Evolutionary conservation across 495 filamentous ascomycete species (phyloP), one percentile per base, ranked within the genome.

Genomic region (Talaromyces ruber): DNA sequence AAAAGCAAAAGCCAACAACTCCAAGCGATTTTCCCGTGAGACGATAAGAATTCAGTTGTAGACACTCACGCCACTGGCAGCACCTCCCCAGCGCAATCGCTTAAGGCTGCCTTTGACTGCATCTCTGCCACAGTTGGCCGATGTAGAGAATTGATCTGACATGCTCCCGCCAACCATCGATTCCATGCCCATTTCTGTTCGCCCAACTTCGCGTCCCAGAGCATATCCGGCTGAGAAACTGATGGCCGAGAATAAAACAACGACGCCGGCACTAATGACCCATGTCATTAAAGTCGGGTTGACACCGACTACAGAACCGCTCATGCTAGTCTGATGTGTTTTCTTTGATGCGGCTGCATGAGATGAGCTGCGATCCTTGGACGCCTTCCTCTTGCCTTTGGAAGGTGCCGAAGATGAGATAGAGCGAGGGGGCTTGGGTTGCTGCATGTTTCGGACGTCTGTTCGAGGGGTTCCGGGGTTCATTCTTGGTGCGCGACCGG

Each of bases 201-300:
- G 80, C 0, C 91, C 91, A 1, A 91, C 89, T 68, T 96, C 92
- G 25, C 84, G 81, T 11, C 94, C 94, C 18, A 96, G 84, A 11
- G 90, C 90, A 67, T 96, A 98, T 0, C 94, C 94, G 0, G 94
- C 94, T 0, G 91, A 89, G 68, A 98, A 98, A 62, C 92, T 93
- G 56, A 97, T 86, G 2, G 93, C 94, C 2, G 88, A 90, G 45
- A 98, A 87, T 2, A 98, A 76, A 9, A 98, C 89, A 6, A 98
- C 90, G 4, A 97, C 93, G 0, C 94, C 93, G 0, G 94, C 94
- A 45, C 87, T 90, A 39, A 97, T 83, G 3, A 95, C 88, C 90
- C 95, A 96, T 0, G 93, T 96, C 70, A 97, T 80, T 7, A 96
- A 73, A 0, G 91, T 93, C 0, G 92, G 92, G 60, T 69, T 76